phyloP scores from a whole-genome alignment of 768 basidiomycete species.

The Mycena galericulata region DNA sequence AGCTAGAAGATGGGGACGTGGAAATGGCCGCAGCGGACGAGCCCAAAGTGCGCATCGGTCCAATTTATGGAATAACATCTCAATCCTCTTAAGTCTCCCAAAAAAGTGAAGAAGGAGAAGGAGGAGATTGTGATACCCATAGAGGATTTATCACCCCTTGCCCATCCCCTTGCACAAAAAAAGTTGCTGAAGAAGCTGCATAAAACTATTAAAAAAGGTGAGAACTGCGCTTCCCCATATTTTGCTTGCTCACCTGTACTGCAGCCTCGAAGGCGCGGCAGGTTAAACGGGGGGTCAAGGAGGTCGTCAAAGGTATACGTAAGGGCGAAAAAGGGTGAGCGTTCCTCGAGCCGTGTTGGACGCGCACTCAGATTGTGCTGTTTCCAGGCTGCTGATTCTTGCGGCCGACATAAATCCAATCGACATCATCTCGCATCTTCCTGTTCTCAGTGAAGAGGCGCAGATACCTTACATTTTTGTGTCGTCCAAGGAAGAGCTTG shows the following conservation, averaged over 20 bases:
- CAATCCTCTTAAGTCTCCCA: slow-evolving; percentile 52
- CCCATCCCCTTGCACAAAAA: slow-evolving; percentile 91
- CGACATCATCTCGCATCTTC: slow-evolving; percentile 98
- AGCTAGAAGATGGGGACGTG: slow-evolving; percentile 58
- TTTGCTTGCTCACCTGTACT: slow-evolving; percentile 14
- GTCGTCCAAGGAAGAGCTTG: slow-evolving; percentile 93
- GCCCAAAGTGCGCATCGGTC: slow-evolving; percentile 45
- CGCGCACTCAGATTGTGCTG: not conserved
- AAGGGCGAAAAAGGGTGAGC: slow-evolving; percentile 97
- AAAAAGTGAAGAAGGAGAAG: slow-evolving; percentile 75
- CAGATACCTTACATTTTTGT: slow-evolving; percentile 92
- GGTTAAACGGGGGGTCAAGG: slow-evolving; percentile 98
- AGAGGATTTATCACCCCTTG: slow-evolving; percentile 93
- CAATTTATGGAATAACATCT: slow-evolving; percentile 13
- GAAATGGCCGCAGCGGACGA: slow-evolving; percentile 57
- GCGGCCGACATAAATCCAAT: slow-evolving; percentile 98
- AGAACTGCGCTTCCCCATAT: slow-evolving; percentile 19
- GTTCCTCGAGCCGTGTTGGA: not conserved
- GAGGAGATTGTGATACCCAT: slow-evolving; percentile 74
- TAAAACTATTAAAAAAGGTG: slow-evolving; percentile 94
- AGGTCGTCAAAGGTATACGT: slow-evolving; percentile 96
- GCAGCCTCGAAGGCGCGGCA: slow-evolving; percentile 94
- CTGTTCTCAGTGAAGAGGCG: slow-evolving; percentile 94
- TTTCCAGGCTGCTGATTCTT: slow-evolving; percentile 82
- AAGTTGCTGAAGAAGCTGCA: slow-evolving; percentile 95